phyloP scores from a whole-genome alignment of 371 early-diverging fungal genomes.

The Capillidium heterosporum region DNA sequence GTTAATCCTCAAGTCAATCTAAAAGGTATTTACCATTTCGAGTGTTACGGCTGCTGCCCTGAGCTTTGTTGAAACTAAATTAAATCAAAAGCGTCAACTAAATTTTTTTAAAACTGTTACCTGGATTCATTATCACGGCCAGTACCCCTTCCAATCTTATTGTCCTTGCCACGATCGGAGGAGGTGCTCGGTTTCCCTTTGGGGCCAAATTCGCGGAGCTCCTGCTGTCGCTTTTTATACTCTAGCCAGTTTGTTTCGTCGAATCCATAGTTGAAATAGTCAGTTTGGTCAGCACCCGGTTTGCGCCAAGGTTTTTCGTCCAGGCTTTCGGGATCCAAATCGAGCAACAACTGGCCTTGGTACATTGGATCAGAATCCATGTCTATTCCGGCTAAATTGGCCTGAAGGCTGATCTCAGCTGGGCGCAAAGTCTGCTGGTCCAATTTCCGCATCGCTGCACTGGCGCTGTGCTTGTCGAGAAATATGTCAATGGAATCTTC shows the following conservation, averaged over 20 bases:
- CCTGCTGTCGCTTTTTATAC: conserved; percentile 80
- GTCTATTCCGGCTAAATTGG: conserved; percentile 34
- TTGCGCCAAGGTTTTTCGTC: conserved; percentile 96
- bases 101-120: too few relatives aligned
- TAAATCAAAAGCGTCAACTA: background rate
- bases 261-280: conserved; percentile 98
- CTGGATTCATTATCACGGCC: too few relatives aligned
- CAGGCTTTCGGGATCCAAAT: conserved; percentile 70
- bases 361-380: conserved; percentile 51
- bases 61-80: background rate
- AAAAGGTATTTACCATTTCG: background rate
- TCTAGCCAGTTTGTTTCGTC: conserved; percentile 86
- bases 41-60: background rate
- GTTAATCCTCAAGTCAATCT: background rate
- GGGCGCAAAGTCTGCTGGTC: background rate
- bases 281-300: conserved; percentile 93
- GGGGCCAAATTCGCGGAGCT: conserved; percentile 32
- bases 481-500: conserved; percentile 12
- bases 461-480: conserved; percentile 9
- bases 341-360: conserved; percentile 62
- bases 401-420: background rate
- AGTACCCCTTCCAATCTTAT: too few relatives aligned
- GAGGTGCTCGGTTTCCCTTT: background rate
- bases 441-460: background rate
- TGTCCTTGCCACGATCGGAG: background rate